Base-by-base conservation (phyloP, 1,284 basidiomycete genomes). In the Mycosarcoma maydis region DNA sequence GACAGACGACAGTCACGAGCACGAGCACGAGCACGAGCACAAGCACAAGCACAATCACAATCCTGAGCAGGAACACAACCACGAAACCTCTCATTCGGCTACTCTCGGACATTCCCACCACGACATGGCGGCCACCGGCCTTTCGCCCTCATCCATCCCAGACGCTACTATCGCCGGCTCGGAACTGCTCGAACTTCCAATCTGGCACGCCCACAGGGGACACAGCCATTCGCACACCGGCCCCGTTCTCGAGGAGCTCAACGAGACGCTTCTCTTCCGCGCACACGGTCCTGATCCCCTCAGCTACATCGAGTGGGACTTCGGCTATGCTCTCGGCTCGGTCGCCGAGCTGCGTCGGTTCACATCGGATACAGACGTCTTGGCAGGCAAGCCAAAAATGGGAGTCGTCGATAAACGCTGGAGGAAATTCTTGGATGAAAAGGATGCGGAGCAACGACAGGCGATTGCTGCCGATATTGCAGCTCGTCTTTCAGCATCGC, bases 221-320 rank as follows among this genome's bases (percentile, higher is more conserved):
- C 59, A 67, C 39, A 49, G 64, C 19, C 72, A 76, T 43, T 53
- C 53, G 17, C 73, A 76, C 22, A 64, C 58, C 14, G 61, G 53
- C 29, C 60, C 70, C 5, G 43, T 54, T 6, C 40, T 44, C 39
- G 38, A 55, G 14, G 29, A 59, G 30, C 58, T 80, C 36, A 78
- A 80, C 54, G 78, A 80, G 50, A 75, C 75, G 8, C 40, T 40
- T 3, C 58, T 80, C 27, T 75, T 78, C 50, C 44, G 55, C 7
- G 42, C 62, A n/a, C 75, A 78, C 44, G 77, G 78, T 22, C 67
- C 78, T 9, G 74, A 76, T 17, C 76, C 78, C n/a, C 73, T 80
- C 33, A 77, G 75, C 64, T 79, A 80, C 51, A 52, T 79, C 30
- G 78, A 80, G 40, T 80, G 78, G 78, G 78, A 80, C 67, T 78